phyloP scores from a whole-genome alignment of 305 asterid genomes.

The Plantago lanceolata region DNA sequence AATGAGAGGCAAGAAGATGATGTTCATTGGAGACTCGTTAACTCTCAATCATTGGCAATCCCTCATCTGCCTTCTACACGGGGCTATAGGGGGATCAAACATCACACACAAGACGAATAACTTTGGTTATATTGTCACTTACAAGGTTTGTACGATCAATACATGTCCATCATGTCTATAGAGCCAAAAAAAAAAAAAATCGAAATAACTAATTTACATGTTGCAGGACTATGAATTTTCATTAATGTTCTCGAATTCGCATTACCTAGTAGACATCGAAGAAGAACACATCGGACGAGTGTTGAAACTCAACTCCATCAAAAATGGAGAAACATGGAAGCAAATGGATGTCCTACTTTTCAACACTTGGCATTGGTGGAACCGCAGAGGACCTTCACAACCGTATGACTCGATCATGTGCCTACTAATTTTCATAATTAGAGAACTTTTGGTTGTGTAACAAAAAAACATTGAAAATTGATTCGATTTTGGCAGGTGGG shows the following conservation, averaged over 20 bases:
- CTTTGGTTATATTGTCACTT: slow-evolving; percentile 21
- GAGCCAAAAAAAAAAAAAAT: not conserved
- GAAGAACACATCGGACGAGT: slow-evolving; percentile 41
- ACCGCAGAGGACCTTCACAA: slow-evolving; percentile 48
- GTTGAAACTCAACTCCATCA: slow-evolving; percentile 51
- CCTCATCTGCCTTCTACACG: slow-evolving; percentile 32
- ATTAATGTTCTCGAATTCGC: slow-evolving; percentile 27
- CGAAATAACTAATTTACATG: not conserved
- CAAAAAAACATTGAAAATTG: not conserved
- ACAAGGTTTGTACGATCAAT: slow-evolving; percentile 1
- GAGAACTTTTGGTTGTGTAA: not conserved
- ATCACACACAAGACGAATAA: slow-evolving; percentile 4
- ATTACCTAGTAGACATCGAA: slow-evolving; percentile 58
- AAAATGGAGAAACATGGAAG: slow-evolving; percentile 52
- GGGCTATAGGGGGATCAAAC: slow-evolving; percentile 23
- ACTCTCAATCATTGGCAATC: slow-evolving; percentile 40
- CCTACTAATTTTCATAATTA: not conserved
- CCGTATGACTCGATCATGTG: slow-evolving; percentile 32
- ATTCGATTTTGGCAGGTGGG: slow-evolving; percentile 44
- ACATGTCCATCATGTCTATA: not conserved
- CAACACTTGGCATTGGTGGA: slow-evolving; percentile 85
- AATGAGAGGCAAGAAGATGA: slow-evolving; percentile 30
- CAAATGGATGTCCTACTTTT: slow-evolving; percentile 47
- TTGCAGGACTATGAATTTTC: slow-evolving; percentile 51
- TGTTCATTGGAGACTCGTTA: slow-evolving; percentile 45